These are phyloP conservation scores for Penicillium sclerotigenum DNA, from an alignment of 2,329 filamentous ascomycete genomes.

Conservation along the genomic window DNA sequence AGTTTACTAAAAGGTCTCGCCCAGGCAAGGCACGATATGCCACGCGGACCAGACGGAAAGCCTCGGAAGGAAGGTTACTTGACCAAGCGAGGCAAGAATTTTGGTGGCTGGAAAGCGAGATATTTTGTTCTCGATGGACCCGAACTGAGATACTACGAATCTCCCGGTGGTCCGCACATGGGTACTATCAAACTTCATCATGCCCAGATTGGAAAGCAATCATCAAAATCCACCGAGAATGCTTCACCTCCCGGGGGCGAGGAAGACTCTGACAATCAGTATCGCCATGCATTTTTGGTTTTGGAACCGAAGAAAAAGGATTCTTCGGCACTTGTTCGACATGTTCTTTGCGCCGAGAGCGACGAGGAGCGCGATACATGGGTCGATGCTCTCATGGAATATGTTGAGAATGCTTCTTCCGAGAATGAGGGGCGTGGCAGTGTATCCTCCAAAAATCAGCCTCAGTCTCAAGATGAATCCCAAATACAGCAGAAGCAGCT, in stretches of 20 bases:
- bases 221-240: conserved; percentile 56
- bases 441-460: conserved; percentile 19
- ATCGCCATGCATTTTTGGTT: conserved; percentile 92
- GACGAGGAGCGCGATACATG: conserved; percentile 88
- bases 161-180: conserved; percentile 81
- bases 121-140: conserved; percentile 69
- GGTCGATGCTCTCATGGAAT: conserved; percentile 85
- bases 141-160: conserved; percentile 84
- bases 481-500: conserved; percentile 20
- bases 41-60: conserved; percentile 59
- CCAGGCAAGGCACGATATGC: conserved; percentile 31
- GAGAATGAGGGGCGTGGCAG: conserved; percentile 30
- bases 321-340: conserved; percentile 78
- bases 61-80: conserved; percentile 83
- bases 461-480: conserved; percentile 16
- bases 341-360: conserved; percentile 93
- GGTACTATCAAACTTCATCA: conserved; percentile 89
- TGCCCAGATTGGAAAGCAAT: conserved; percentile 93
- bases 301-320: conserved; percentile 97
- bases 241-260: conserved; percentile 60
- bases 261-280: conserved; percentile 87
- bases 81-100: conserved; percentile 96
- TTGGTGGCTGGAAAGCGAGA: conserved; percentile 94
- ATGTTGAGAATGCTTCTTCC: conserved; percentile 62
- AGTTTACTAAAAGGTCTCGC: conserved; percentile 45